Evolutionary conservation across 345 rosid genomes (phyloP).

Genomic region (Acer yangbiense): DNA sequence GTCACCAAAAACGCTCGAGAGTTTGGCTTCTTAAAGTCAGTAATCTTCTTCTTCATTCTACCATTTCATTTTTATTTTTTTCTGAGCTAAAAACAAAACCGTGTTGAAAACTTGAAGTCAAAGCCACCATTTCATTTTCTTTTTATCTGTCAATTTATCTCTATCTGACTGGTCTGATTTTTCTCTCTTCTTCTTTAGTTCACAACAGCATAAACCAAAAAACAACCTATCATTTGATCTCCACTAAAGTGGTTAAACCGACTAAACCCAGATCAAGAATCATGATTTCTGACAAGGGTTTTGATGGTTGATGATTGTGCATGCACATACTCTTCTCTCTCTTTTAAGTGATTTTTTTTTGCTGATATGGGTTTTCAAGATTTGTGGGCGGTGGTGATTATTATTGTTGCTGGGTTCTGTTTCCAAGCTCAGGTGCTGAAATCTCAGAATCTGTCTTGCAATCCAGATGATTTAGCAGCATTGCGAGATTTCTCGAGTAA

Average conservation of each 20-base stretch:
- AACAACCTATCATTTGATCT: background rate
- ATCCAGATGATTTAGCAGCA: conserved; percentile 49
- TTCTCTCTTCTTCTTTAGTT: background rate
- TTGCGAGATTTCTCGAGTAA: conserved; percentile 43
- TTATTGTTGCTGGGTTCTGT: conserved; percentile 37
- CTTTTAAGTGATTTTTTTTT: too few species aligned
- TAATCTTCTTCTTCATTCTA: background rate
- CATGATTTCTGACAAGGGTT: conserved; percentile 15
- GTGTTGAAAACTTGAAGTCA: conserved; percentile 40
- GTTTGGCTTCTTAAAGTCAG: background rate
- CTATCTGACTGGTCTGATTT: background rate
- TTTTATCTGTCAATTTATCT: conserved; percentile 11
- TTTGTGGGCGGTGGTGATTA: conserved; percentile 29
- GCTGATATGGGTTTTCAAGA: conserved; percentile 48
- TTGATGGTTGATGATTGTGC: conserved; percentile 17
- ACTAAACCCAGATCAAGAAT: conserved; percentile 20
- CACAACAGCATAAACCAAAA: background rate
- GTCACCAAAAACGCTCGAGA: too few species aligned
- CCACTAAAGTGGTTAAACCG: conserved; percentile 22
- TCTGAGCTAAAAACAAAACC: conserved; percentile 9
- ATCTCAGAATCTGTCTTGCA: conserved; percentile 52
- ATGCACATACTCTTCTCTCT: background rate
- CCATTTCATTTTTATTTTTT: too few species aligned
- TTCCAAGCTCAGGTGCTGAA: conserved; percentile 29
- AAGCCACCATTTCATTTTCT: conserved; percentile 23